These are phyloP conservation scores for Pouteria glomerata DNA, from an alignment of 148 eudicot species.

Conservation along the genomic window DNA sequence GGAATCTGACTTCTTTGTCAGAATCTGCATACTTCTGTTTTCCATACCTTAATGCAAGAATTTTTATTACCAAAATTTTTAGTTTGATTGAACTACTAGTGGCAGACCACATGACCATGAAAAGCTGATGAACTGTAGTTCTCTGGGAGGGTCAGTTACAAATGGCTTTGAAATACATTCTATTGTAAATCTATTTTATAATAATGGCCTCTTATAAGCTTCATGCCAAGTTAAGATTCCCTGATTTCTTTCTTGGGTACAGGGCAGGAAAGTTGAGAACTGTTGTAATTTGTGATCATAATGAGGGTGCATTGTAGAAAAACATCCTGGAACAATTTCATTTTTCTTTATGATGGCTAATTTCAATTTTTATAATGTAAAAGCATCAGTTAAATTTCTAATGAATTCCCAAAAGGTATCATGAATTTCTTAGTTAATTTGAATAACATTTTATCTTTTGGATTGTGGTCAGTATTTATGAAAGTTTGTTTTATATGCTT, in stretches of 20 bases:
- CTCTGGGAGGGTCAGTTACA: neutral
- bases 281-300: neutral
- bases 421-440: neutral
- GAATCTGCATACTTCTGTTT: neutral
- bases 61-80: neutral
- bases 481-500: neutral
- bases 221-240: conserved; percentile 1
- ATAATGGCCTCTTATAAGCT: neutral
- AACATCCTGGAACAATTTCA: neutral
- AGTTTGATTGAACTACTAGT: neutral
- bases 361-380: neutral
- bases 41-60: neutral
- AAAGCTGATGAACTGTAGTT: neutral
- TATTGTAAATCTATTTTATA: neutral
- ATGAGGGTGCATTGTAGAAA: neutral
- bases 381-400: neutral
- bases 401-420: neutral
- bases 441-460: neutral
- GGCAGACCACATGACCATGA: neutral
- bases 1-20: neutral
- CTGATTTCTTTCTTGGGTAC: neutral
- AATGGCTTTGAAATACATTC: neutral
- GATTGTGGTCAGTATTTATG: neutral
- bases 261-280: neutral
- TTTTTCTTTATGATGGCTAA: neutral